Evolutionary conservation across 164 flowering plant species (phyloP).

Genomic region (Dillenia suffruticosa): DNA sequence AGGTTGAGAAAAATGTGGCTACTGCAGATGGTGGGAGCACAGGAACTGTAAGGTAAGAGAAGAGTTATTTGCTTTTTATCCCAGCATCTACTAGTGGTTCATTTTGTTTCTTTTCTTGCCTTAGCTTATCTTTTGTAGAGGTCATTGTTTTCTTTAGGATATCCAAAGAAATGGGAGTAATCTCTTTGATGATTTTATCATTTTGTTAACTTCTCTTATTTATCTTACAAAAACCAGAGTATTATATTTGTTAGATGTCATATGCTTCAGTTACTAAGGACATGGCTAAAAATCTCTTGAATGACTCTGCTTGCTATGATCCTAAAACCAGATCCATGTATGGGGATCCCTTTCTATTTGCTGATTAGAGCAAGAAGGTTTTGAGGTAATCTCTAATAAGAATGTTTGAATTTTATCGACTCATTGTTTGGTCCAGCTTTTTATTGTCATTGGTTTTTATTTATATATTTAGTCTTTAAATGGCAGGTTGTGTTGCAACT

Average conservation of each 20-base stretch:
- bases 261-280: conserved; percentile 54
- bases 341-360: conserved; percentile 63
- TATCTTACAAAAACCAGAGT: not conserved
- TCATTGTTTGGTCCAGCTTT: not conserved
- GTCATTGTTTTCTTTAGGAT: too few relatives aligned
- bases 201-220: not conserved
- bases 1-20: conserved; percentile 78
- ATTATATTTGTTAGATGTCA: conserved; percentile 29
- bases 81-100: too few relatives aligned
- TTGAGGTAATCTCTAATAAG: not conserved
- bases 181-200: not conserved
- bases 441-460: not conserved
- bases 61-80: not conserved
- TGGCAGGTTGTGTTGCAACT: too few relatives aligned
- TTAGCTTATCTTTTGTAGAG: too few relatives aligned
- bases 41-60: conserved; percentile 60
- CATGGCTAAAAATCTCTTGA: conserved; percentile 67
- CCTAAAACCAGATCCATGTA: conserved; percentile 66
- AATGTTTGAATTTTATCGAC: not conserved
- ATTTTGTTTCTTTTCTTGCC: not conserved
- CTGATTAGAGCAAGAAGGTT: conserved; percentile 59
- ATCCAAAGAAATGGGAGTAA: too few relatives aligned
- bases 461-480: conserved; percentile 11
- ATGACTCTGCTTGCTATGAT: conserved; percentile 58
- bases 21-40: conserved; percentile 81